These are phyloP conservation scores for Aureobasidium pullulans DNA, from an alignment of 2,329 filamentous ascomycete species.

Conservation along the genomic window DNA sequence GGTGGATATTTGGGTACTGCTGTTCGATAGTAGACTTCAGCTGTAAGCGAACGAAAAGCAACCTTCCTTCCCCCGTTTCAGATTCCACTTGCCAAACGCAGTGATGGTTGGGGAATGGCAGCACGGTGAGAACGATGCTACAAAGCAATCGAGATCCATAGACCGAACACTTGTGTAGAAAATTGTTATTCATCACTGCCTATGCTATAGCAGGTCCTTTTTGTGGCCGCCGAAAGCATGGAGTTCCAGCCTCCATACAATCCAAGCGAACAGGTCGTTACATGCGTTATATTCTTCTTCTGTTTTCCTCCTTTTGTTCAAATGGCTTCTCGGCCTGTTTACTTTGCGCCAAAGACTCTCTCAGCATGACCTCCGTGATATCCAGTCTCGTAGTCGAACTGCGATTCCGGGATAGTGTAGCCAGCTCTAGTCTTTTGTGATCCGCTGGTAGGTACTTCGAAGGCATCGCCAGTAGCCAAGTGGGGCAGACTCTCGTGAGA, in stretches of 20 bases:
- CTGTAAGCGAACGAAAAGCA: too few relatives aligned
- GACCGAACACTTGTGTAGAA: neutral
- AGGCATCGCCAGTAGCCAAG: constrained; percentile 23
- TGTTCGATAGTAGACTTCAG: neutral
- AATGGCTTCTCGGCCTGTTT: neutral
- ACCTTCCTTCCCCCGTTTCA: too few relatives aligned
- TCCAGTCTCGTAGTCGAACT: constrained; percentile 37
- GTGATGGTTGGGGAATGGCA: too few relatives aligned
- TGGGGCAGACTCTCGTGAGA: neutral
- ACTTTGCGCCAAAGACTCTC: constrained; percentile 12
- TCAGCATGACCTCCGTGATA: constrained; percentile 29
- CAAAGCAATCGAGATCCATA: too few relatives aligned
- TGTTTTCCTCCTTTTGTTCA: neutral
- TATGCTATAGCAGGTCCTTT: neutral
- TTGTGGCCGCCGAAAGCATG: neutral
- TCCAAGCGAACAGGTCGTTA: neutral
- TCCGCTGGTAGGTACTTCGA: constrained; percentile 23
- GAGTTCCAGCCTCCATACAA: neutral
- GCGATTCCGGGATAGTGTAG: constrained; percentile 35
- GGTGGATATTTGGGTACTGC: constrained; percentile 2
- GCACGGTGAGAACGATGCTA: too few relatives aligned
- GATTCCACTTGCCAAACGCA: too few relatives aligned
- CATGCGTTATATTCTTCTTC: neutral
- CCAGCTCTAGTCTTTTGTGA: constrained; percentile 17
- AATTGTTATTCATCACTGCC: constrained; percentile 3